These are phyloP conservation scores for Gracilaria caudata DNA, from an alignment of 23 red algal genomes.

Conservation along the genomic window DNA sequence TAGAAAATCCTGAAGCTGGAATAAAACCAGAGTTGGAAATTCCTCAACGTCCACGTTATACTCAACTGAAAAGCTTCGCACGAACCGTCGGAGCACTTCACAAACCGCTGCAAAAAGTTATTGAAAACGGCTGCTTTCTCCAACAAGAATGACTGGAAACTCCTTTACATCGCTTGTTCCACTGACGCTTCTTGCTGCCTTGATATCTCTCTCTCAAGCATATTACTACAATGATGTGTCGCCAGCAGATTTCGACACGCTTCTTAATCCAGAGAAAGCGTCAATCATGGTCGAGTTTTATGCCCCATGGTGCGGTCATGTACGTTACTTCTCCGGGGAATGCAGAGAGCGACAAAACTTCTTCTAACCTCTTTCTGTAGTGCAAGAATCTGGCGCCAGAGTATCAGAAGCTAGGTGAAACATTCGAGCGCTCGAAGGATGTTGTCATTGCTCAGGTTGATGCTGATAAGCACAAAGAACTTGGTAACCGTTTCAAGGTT, in stretches of 20 bases:
- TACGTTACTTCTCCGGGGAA: slow-evolving; percentile 9
- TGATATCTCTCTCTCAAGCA: slow-evolving; percentile 4
- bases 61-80: background rate
- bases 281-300: slow-evolving; percentile 67
- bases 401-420: slow-evolving; percentile 59
- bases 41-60: no score
- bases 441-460: slow-evolving; percentile 83
- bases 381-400: slow-evolving; percentile 83
- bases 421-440: slow-evolving; percentile 50
- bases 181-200: background rate
- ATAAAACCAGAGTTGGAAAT: no score
- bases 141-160: background rate
- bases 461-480: slow-evolving; percentile 71
- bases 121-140: background rate
- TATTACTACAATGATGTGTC: slow-evolving; percentile 60
- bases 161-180: background rate
- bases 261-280: slow-evolving; percentile 55
- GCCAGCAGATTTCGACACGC: slow-evolving; percentile 31
- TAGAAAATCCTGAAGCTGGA: no score
- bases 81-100: background rate
- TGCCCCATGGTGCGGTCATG: slow-evolving; percentile 69
- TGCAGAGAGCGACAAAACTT: background rate
- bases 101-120: background rate
- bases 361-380: slow-evolving; percentile 7
- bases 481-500: slow-evolving; percentile 72